Evolutionary conservation across 345 rosid genomes (phyloP), one percentile per base, ranked within the genome.

Genomic region (Stellera chamaejasme): DNA sequence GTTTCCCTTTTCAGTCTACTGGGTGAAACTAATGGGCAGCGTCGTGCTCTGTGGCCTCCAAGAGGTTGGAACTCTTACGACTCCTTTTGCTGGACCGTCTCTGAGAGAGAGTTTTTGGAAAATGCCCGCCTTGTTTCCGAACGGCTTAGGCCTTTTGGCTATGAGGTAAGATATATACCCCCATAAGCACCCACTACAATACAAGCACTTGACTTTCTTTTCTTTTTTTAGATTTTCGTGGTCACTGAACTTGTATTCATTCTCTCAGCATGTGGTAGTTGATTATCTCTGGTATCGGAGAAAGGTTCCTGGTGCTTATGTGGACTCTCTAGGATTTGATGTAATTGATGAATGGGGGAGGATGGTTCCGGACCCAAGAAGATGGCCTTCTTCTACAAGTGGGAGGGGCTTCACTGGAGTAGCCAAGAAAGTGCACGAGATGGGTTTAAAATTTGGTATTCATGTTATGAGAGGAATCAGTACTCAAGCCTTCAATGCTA

Each of bases 11-110:
- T 64, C 72, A 77, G 82, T 72, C 65, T 68, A 32, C 66, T 59
- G 41, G 13, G 43, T 48, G 25, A 16, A 10, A 13, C 51, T 61
- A 25, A 15, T 10, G 47, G 63, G 10, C 48, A 49, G 13, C 71
- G 58, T 41, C 88, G 52, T 53, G 92, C 90, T 57, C 69, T 75
- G 71, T 63, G 63, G 42, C 99, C 99, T 27, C 97, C 97, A 9
- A 79, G 97, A 80, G 99, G 99, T 50, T 93, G 99, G 97, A 93
- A 86, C 53, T 81, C 99, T 0, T 93, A 93, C 25, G 97, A 93
- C 69, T 88, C 98, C 54, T 92, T 84, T 69, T 80, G 84, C 69
- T 93, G 99, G 99, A 80, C 75, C 5, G 55, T 88, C 66, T 84
- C 91, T 1, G 99, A 88, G 73, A 74, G 80, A 56, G 99, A 88